Evolutionary conservation across 1,284 basidiomycete genomes (phyloP).

Genomic region (Leccinum subfulvum): DNA sequence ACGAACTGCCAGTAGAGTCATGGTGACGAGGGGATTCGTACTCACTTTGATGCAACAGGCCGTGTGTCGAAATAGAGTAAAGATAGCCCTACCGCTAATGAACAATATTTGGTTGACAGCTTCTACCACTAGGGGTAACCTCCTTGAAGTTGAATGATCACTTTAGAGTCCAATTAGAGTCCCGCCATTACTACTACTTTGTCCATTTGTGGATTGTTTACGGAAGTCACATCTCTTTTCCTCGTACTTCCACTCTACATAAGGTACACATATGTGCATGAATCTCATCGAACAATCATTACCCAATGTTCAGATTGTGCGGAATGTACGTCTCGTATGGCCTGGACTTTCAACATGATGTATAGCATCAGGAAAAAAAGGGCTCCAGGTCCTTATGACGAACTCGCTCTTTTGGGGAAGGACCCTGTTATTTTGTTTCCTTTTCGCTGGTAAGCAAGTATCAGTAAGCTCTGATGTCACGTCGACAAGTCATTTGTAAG

Average conservation of each 20-base stretch:
- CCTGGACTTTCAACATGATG: not conserved
- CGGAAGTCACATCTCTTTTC: not conserved
- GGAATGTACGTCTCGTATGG: not conserved
- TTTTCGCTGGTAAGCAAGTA: not conserved
- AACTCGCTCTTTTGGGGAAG: not conserved
- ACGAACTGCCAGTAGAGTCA: not conserved
- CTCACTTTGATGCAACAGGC: not conserved
- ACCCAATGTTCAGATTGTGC: not conserved
- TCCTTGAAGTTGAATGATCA: no score
- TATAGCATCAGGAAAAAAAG: not conserved
- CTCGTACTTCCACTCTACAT: not conserved
- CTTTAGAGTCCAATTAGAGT: no score
- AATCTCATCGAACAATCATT: not conserved
- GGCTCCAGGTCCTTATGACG: not conserved
- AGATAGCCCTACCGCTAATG: no score
- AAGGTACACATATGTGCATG: not conserved
- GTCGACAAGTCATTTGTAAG: not conserved
- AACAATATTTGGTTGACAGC: no score
- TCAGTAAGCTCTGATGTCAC: not conserved
- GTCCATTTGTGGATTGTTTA: no score
- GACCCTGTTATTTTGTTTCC: not conserved
- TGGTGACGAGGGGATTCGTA: not conserved
- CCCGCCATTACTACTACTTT: no score
- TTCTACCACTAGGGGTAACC: no score
- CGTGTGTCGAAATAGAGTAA: no score